Conservation (phyloP, 129 eudicot species). For the Erigeron canadensis region DNA sequence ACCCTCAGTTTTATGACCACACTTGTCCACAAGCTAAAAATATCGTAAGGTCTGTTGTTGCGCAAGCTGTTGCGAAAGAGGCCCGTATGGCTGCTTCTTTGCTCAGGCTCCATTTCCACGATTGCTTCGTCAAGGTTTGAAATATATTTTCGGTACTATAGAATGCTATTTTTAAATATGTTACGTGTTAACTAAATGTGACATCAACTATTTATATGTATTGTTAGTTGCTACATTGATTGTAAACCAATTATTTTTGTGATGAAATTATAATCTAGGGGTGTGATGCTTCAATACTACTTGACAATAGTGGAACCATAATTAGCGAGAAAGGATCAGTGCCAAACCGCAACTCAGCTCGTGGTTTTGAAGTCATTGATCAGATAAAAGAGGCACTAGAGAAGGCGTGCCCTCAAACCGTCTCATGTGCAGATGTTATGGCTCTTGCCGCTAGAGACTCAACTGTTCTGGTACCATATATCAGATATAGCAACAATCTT, state of each 20-base stretch:
- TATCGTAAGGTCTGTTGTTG: conserved; percentile 63
- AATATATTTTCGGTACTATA: neutral
- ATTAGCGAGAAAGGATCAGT: conserved; percentile 40
- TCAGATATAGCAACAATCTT: too few species aligned
- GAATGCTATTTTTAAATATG: neutral
- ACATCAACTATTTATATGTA: neutral
- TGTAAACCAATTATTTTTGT: neutral
- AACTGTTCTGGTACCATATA: conserved; percentile 30
- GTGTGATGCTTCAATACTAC: conserved; percentile 54
- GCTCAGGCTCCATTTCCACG: conserved; percentile 86
- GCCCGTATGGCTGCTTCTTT: conserved; percentile 92
- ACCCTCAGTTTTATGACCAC: conserved; percentile 37
- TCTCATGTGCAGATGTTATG: conserved; percentile 48
- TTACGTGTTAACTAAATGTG: neutral
- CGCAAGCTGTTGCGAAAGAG: conserved; percentile 75
- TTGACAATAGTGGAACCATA: conserved; percentile 39
- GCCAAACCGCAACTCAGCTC: conserved; percentile 46
- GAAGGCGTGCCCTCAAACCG: conserved; percentile 50
- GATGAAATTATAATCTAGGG: conserved; percentile 33
- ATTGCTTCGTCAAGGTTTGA: conserved; percentile 85
- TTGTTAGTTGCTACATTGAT: neutral
- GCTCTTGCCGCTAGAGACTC: conserved; percentile 53
- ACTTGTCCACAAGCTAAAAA: conserved; percentile 63
- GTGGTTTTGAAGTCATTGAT: conserved; percentile 47
- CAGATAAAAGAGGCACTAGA: conserved; percentile 49